phyloP scores from a whole-genome alignment of 495 filamentous ascomycete genomes.

The Extremus antarcticus region DNA sequence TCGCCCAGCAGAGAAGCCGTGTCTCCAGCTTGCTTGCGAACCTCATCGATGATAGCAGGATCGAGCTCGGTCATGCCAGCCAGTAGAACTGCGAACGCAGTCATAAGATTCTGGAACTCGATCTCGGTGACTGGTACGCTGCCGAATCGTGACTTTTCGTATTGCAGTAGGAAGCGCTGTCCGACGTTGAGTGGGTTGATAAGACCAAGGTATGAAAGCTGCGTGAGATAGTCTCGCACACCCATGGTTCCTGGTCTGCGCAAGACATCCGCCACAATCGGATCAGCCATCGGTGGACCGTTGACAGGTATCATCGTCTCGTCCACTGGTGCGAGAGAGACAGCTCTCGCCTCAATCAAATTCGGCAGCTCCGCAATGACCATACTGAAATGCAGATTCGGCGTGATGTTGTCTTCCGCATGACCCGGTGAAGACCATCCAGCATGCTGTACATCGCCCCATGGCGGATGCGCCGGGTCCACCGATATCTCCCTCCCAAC shows the following conservation, averaged over 20 bases:
- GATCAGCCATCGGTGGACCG: conserved; percentile 36
- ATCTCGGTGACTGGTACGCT: conserved; percentile 45
- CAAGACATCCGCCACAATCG: conserved; percentile 56
- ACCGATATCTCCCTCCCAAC: conserved; percentile 27
- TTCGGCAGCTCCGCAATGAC: conserved; percentile 84
- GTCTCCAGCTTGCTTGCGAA: conserved; percentile 8
- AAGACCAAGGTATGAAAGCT: conserved; percentile 56
- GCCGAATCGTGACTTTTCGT: conserved; percentile 79
- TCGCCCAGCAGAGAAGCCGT: not conserved
- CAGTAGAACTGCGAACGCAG: conserved; percentile 72
- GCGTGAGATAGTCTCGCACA: conserved; percentile 65
- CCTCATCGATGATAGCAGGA: conserved; percentile 22
- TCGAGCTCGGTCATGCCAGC: conserved; percentile 60
- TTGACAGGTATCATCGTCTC: not conserved
- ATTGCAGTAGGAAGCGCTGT: conserved; percentile 56
- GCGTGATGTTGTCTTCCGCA: conserved; percentile 48
- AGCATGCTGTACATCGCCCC: conserved; percentile 72
- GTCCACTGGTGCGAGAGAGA: conserved; percentile 52
- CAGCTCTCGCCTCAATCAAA: conserved; percentile 85
- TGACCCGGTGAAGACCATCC: conserved; percentile 74
- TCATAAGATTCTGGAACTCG: conserved; percentile 76
- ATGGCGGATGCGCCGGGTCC: conserved; percentile 42
- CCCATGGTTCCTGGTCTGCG: conserved; percentile 64
- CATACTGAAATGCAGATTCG: conserved; percentile 65
- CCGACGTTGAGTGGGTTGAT: conserved; percentile 47